phyloP scores from a whole-genome alignment of 1,284 basidiomycete species.

The Trichosporon ovoides region DNA sequence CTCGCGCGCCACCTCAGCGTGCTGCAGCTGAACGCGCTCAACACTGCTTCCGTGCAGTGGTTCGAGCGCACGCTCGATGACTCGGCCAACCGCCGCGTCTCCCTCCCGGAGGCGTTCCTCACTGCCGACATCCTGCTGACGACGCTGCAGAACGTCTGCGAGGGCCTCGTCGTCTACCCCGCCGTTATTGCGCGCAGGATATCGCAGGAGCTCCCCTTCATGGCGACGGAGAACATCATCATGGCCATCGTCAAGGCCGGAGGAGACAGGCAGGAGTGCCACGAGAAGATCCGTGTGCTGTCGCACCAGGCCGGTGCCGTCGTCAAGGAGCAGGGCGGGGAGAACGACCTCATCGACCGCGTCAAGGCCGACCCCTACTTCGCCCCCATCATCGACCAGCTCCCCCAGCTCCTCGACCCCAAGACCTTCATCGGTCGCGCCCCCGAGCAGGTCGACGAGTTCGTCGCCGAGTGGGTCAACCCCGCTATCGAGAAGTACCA shows the following conservation, averaged over 20 bases:
- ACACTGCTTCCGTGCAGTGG: constrained; percentile 91
- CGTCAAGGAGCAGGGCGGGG: constrained; percentile 89
- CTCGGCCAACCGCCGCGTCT: constrained; percentile 93
- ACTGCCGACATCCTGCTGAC: constrained; percentile 95
- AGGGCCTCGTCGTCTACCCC: constrained; percentile 96
- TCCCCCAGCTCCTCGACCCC: constrained; percentile 63
- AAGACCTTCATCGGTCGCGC: constrained; percentile 82
- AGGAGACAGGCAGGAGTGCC: constrained; percentile 92
- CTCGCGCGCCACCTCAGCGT: constrained; percentile 88
- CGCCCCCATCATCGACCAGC: constrained; percentile 52
- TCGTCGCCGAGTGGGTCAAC: constrained; percentile 79
- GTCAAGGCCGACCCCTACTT: constrained; percentile 66
- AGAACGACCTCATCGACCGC: constrained; percentile 93
- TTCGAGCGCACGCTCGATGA: constrained; percentile 95
- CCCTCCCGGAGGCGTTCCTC: constrained; percentile 93
- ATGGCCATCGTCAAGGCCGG: constrained; percentile 96
- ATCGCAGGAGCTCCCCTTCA: constrained; percentile 93
- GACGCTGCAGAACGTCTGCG: constrained; percentile 92
- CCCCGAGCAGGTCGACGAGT: constrained; percentile 86
- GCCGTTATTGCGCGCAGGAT: constrained; percentile 90
- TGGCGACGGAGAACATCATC: constrained; percentile 98
- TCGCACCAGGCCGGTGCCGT: constrained; percentile 92
- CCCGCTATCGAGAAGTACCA: constrained; percentile 71
- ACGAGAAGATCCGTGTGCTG: constrained; percentile 93
- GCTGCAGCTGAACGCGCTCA: constrained; percentile 85